phyloP scores from a whole-genome alignment of 1,139 yeast genomes.

The Ogataea hybrid region DNA sequence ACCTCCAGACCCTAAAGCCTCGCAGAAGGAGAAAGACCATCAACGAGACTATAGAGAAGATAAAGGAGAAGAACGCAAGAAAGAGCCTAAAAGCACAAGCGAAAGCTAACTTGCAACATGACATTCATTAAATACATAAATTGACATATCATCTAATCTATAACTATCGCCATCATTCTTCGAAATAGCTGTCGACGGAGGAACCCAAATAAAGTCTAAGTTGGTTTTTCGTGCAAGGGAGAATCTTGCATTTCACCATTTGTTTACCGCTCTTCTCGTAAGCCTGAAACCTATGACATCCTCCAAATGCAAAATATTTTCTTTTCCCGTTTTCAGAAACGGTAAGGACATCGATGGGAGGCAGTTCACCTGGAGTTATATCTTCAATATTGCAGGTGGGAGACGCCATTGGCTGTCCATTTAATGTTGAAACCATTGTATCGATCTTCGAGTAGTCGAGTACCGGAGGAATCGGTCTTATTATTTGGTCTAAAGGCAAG shows the following conservation, averaged over 20 bases:
- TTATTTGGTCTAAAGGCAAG: slow-evolving; percentile 63
- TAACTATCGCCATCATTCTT: slow-evolving; percentile 7
- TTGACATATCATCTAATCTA: too few relatives aligned
- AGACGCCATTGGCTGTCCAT: slow-evolving; percentile 63
- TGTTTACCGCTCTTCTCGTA: slow-evolving; percentile 52
- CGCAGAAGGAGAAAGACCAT: slow-evolving; percentile 10
- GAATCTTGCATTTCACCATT: slow-evolving; percentile 58
- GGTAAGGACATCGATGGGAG: slow-evolving; percentile 72
- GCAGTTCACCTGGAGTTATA: slow-evolving; percentile 62
- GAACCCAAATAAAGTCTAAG: slow-evolving; percentile 62
- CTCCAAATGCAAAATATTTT: slow-evolving; percentile 79
- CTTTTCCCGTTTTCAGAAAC: slow-evolving; percentile 60
- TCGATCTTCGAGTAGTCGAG: slow-evolving; percentile 69
- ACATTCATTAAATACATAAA: too few relatives aligned
- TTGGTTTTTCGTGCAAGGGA: slow-evolving; percentile 68
- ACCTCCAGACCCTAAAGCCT: slow-evolving; percentile 14
- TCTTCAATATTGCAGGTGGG: slow-evolving; percentile 58
- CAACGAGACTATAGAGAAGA: slow-evolving; percentile 12
- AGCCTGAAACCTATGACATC: slow-evolving; percentile 82
- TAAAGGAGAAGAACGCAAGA: slow-evolving; percentile 11
- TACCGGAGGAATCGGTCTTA: slow-evolving; percentile 83
- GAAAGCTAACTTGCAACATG: neutral
- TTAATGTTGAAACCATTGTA: slow-evolving; percentile 73
- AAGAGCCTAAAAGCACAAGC: neutral
- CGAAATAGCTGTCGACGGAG: slow-evolving; percentile 47